Percentiles rank a stretch among this genome's conserved stretches.
phyloP scores from a whole-genome alignment of 73 alveolate genomes.

The Paramecium primaurelia region DNA sequence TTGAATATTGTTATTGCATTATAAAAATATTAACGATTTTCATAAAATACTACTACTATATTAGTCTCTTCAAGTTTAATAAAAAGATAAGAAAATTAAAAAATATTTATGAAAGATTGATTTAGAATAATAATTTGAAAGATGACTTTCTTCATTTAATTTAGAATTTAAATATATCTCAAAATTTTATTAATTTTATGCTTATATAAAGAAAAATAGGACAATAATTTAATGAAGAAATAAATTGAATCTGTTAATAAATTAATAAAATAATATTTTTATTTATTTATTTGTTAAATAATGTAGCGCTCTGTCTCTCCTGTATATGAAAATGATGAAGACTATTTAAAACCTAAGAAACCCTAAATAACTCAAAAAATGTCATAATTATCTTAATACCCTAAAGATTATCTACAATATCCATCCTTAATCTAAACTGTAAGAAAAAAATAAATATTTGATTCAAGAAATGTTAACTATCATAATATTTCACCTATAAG shows the following conservation, averaged over 20 bases:
- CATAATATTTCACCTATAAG: background rate
- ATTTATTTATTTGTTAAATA: background rate
- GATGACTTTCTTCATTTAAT: too few species aligned
- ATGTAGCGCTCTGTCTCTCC: background rate
- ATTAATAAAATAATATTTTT: background rate
- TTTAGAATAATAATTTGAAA: too few species aligned
- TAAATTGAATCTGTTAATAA: background rate
- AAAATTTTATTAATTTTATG: too few species aligned
- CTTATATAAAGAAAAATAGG: too few species aligned
- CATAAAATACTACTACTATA: background rate
- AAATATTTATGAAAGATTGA: too few species aligned
- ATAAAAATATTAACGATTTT: background rate
- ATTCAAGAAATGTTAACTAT: background rate
- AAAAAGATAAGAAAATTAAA: background rate
- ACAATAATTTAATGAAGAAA: too few species aligned
- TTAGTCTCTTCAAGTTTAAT: background rate
- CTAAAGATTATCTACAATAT: background rate
- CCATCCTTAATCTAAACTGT: background rate
- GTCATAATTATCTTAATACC: background rate
- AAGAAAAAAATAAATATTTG: background rate
- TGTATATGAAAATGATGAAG: background rate
- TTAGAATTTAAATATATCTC: too few species aligned
- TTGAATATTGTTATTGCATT: background rate
- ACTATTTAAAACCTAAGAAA: background rate
- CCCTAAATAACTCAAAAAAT: background rate